Base-by-base conservation (phyloP, 1,284 basidiomycete genomes). In the Filobasidium uniguttulatum region DNA sequence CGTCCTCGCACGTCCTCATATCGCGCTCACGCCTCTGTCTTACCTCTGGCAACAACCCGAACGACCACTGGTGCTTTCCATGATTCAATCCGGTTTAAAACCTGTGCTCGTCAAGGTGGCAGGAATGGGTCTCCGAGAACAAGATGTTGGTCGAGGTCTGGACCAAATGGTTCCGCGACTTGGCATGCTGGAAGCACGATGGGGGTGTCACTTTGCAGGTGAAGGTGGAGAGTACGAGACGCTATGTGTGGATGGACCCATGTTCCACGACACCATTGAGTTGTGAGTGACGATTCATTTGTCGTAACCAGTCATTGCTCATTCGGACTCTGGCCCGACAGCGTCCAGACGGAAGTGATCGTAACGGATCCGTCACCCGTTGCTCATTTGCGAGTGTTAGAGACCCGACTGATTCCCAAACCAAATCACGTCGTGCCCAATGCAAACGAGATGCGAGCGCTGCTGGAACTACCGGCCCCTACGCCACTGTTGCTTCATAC, bases 201-300 rank as follows among this genome's bases (percentile, higher is more conserved):
- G 22, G 19, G 51, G 33, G 34, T 54, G 52, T 25, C 22, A 99
- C 66, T 78, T 94, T 1, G 96, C 91, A 56, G 94, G 94, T 3
- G 94, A 99, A 70, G 94, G 94, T 2, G 94, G 94, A 1, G 94
- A 99, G 71, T 99, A 97, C 65, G 94, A 99, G 67, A 88, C 85
- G 0, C 71, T 97, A 50, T 94, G 93, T 1, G 71, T 93, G 19
- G 87, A 97, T 60, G 85, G 82, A 54, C 87, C 91, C 0, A 62
- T 96, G 19, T 98, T 94, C 76, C 85, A 84, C 57, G 74, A 76
- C 43, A 74, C 77, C 10, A 82, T 99, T 36, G 64, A 72, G 3
- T 65, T 97, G 83, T 85, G 58, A 60, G 81, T 56, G 9, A 60
- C 12, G 22, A 31, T 10, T 17, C 22, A 17, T 5, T 10, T 8